Evolutionary conservation across 164 flowering plant species (phyloP).

Genomic region (Magnolia sinica): DNA sequence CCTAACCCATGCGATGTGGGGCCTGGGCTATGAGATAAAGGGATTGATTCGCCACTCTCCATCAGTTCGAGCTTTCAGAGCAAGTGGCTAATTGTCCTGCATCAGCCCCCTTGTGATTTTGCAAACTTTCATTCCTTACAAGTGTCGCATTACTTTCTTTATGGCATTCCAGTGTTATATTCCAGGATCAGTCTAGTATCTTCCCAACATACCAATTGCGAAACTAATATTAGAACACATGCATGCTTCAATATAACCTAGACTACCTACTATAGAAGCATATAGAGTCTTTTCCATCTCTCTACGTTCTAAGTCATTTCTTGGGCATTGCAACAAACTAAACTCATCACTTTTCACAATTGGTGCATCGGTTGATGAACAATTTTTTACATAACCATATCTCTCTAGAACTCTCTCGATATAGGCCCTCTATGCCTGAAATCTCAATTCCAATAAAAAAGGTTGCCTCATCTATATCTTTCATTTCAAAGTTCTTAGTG

Average conservation of each 20-base stretch:
- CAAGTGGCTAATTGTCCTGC: too few species aligned
- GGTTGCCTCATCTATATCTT: too few species aligned
- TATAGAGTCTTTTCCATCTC: slow-evolving; percentile 1
- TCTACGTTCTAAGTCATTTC: not conserved
- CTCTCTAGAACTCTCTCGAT: not conserved
- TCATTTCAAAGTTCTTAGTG: too few species aligned
- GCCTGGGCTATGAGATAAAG: too few species aligned
- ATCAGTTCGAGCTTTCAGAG: too few species aligned
- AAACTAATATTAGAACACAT: not conserved
- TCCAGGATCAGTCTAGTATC: not conserved
- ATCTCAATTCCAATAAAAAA: too few species aligned
- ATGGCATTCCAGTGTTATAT: not conserved
- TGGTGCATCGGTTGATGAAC: not conserved
- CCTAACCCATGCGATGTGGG: too few species aligned
- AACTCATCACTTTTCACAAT: not conserved
- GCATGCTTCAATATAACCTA: not conserved
- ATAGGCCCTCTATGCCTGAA: not conserved
- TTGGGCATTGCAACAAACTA: not conserved
- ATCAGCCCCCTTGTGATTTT: not conserved
- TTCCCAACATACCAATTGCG: not conserved
- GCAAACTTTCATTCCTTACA: not conserved
- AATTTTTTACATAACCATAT: not conserved
- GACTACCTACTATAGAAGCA: not conserved
- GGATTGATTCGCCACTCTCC: too few species aligned
- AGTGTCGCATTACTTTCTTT: not conserved